A percentile compares a stretch with the other conserved stretches of the same genome.
These are phyloP conservation scores for Urtica urens DNA, from an alignment of 306 rosid species.

Conservation along the genomic window DNA sequence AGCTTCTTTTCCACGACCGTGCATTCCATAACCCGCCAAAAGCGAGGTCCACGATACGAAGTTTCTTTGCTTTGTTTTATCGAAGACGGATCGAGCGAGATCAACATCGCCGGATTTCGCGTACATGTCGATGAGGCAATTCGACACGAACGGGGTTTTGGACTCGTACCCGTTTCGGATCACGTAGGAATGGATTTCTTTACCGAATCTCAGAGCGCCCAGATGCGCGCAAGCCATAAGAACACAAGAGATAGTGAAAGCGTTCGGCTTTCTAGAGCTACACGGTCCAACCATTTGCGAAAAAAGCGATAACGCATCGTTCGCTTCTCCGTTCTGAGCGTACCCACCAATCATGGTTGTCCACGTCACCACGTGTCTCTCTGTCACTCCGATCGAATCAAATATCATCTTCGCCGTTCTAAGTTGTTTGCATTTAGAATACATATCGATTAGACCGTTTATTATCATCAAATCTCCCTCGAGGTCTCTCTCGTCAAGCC, in stretches of 20 bases:
- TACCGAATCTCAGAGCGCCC: conserved; percentile 53
- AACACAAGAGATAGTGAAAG: conserved; percentile 74
- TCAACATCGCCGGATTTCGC: conserved; percentile 73
- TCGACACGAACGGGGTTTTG: conserved; percentile 40
- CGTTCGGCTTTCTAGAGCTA: conserved; percentile 46
- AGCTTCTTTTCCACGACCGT: conserved; percentile 77
- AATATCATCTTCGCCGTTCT: conserved; percentile 43
- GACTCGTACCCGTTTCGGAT: conserved; percentile 40
- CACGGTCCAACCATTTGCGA: conserved; percentile 44
- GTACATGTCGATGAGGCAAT: conserved; percentile 84
- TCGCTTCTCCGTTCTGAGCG: conserved; percentile 85
- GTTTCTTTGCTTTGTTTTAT: conserved; percentile 43
- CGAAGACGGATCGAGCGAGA: conserved; percentile 53
- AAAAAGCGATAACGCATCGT: conserved; percentile 56
- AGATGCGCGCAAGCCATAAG: conserved; percentile 84
- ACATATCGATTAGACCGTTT: conserved; percentile 85
- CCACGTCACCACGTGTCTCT: conserved; percentile 76
- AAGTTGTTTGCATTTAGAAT: conserved; percentile 52
- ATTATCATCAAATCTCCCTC: conserved; percentile 52
- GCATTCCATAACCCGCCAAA: conserved; percentile 75
- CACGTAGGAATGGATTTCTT: conserved; percentile 56
- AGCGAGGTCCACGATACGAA: conserved; percentile 79
- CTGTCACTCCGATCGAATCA: conserved; percentile 33
- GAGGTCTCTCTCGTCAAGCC: conserved; percentile 23
- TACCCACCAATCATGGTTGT: conserved; percentile 86